Evolutionary conservation across 2,329 filamentous ascomycete species (phyloP).

Genomic region (Penicillium sp.): DNA sequence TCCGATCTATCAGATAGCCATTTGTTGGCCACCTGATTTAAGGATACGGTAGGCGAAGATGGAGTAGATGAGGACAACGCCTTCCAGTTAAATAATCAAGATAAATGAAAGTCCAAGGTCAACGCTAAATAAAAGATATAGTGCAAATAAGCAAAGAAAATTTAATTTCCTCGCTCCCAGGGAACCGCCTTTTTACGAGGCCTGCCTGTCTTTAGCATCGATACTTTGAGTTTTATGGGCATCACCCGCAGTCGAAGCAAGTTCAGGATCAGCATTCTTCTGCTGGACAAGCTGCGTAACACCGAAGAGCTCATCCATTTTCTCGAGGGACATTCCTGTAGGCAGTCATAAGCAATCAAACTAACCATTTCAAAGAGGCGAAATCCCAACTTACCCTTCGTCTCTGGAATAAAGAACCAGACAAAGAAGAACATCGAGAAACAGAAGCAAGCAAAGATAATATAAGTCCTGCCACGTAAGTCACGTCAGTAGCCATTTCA

Average conservation of each 20-base stretch:
- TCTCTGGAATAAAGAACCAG: conserved; percentile 73
- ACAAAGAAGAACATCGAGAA: conserved; percentile 68
- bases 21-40: no score
- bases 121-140: no score
- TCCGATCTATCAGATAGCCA: no score
- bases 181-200: no score
- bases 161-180: no score
- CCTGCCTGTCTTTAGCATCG: no score
- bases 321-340: conserved; percentile 58
- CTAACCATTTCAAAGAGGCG: background rate
- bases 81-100: no score
- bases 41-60: no score
- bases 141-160: no score
- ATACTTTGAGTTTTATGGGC: conserved; percentile 18
- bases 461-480: conserved; percentile 67
- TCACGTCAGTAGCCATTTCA: conserved; percentile 37
- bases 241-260: conserved; percentile 2
- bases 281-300: conserved; percentile 52
- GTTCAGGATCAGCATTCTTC: conserved; percentile 27
- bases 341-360: background rate
- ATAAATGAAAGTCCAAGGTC: no score
- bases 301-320: conserved; percentile 70
- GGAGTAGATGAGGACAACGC: no score
- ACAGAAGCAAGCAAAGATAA: conserved; percentile 71
- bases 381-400: conserved; percentile 59